phyloP scores from a whole-genome alignment of 768 basidiomycete species.

The Termitomyces titanicus region DNA sequence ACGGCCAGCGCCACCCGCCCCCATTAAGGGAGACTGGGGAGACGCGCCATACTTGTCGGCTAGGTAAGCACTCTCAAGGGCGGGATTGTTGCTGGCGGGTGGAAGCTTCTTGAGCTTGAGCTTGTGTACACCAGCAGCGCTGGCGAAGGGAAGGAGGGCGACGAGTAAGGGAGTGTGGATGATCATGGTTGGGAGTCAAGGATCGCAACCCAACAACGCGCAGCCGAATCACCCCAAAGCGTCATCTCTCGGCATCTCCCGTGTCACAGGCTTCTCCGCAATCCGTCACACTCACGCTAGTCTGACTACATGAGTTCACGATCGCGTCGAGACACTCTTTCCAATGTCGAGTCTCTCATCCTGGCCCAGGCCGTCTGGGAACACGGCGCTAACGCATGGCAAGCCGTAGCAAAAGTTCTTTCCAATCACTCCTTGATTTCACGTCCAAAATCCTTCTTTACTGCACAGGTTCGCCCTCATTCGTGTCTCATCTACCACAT shows the following conservation, averaged over 20 bases:
- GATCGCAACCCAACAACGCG: slow-evolving; percentile 3
- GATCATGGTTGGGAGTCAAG: slow-evolving; percentile 37
- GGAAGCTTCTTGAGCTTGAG: slow-evolving; percentile 89
- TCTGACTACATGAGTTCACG: slow-evolving; percentile 26
- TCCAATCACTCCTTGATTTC: slow-evolving; percentile 66
- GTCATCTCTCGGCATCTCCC: slow-evolving; percentile 16
- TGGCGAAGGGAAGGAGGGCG: slow-evolving; percentile 46
- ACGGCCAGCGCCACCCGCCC: slow-evolving; percentile 72
- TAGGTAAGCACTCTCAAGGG: slow-evolving; percentile 78
- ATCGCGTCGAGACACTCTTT: slow-evolving; percentile 21
- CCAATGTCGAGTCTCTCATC: slow-evolving; percentile 67
- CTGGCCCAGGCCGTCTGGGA: slow-evolving; percentile 88
- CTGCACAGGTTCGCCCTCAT: slow-evolving; percentile 51
- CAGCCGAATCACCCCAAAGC: slow-evolving; percentile 9
- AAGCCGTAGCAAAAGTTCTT: slow-evolving; percentile 59
- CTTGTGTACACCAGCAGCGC: slow-evolving; percentile 64
- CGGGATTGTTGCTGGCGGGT: slow-evolving; percentile 53
- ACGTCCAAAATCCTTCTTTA: slow-evolving; percentile 64
- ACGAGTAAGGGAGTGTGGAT: slow-evolving; percentile 35
- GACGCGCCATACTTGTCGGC: slow-evolving; percentile 88
- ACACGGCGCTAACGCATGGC: slow-evolving; percentile 69
- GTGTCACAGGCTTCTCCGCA: slow-evolving; percentile 1
- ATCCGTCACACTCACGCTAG: not conserved
- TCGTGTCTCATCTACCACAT: slow-evolving; percentile 4
- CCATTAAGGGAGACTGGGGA: slow-evolving; percentile 59